phyloP scores from a whole-genome alignment of 768 basidiomycete species.

The Pulveroboletus sp. region DNA sequence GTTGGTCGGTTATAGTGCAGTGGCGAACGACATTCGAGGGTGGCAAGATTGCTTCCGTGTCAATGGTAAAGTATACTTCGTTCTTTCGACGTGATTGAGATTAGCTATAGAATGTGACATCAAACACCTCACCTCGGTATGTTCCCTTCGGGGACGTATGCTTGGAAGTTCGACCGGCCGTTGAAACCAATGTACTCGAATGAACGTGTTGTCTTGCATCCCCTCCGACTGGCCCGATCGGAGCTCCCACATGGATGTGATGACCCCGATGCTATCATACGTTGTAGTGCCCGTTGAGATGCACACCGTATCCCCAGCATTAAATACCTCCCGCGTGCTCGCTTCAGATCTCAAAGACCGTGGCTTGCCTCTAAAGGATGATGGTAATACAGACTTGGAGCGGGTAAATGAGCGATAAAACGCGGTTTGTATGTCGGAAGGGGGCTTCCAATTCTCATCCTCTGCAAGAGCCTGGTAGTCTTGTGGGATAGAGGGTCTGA shows the following conservation, averaged over 20 bases:
- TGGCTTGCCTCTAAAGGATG: conserved; percentile 16
- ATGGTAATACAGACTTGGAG: conserved; percentile 9
- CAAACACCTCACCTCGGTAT: conserved; percentile 49
- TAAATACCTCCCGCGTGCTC: conserved; percentile 35
- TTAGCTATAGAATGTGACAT: not conserved
- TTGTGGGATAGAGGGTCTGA: conserved; percentile 21
- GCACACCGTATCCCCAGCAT: conserved; percentile 66
- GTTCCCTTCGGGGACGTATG: conserved; percentile 57
- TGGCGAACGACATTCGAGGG: conserved; percentile 50
- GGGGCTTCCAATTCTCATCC: conserved; percentile 24
- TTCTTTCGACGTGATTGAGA: conserved; percentile 43
- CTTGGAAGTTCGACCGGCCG: conserved; percentile 60
- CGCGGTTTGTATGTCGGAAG: conserved; percentile 17
- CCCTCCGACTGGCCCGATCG: conserved; percentile 28
- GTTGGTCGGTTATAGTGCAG: conserved; percentile 45
- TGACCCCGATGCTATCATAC: conserved; percentile 64
- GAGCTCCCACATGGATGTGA: conserved; percentile 67
- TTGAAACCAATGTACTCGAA: conserved; percentile 76
- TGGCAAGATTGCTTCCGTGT: conserved; percentile 44
- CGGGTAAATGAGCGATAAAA: conserved; percentile 32
- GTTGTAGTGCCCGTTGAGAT: conserved; percentile 45
- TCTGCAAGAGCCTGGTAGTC: conserved; percentile 28
- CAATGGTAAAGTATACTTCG: conserved; percentile 69
- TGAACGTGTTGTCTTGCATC: conserved; percentile 43
- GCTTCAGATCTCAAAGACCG: conserved; percentile 7